A percentile compares a stretch with the other conserved stretches of the same genome.
phyloP scores from a whole-genome alignment of 2,329 filamentous ascomycete genomes.

The Chaetomium olivaceum region DNA sequence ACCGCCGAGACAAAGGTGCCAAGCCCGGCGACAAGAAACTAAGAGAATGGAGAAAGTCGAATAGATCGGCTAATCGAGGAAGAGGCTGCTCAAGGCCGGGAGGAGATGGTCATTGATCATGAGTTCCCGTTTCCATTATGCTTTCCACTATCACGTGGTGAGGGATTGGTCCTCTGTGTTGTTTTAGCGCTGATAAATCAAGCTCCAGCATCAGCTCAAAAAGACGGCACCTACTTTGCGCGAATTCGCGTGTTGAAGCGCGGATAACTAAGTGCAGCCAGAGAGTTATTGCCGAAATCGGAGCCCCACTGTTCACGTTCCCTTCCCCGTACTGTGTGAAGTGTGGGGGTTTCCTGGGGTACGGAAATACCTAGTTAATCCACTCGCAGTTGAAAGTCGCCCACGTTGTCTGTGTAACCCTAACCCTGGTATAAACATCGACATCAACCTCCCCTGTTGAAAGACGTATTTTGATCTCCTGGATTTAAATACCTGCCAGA shows the following conservation, averaged over 20 bases:
- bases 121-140: slow-evolving; percentile 4
- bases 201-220: not conserved
- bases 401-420: not conserved
- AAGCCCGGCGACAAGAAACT: not conserved
- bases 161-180: not conserved
- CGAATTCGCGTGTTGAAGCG: not conserved
- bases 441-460: too few relatives aligned
- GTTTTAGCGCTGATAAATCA: slow-evolving; percentile 7
- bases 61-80: not conserved
- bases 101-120: slow-evolving; percentile 1
- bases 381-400: not conserved
- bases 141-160: not conserved
- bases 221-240: not conserved
- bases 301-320: not conserved
- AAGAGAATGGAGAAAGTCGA: not conserved
- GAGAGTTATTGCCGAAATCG: slow-evolving; percentile 9
- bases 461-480: too few relatives aligned
- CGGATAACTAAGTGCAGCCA: not conserved
- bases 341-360: too few relatives aligned
- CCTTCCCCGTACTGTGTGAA: too few relatives aligned
- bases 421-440: too few relatives aligned
- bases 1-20: not conserved
- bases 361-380: not conserved
- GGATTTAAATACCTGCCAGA: too few relatives aligned
- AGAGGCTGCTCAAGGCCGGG: not conserved